phyloP scores from a whole-genome alignment of 805 yeast genomes.

The Candida boleticola region DNA sequence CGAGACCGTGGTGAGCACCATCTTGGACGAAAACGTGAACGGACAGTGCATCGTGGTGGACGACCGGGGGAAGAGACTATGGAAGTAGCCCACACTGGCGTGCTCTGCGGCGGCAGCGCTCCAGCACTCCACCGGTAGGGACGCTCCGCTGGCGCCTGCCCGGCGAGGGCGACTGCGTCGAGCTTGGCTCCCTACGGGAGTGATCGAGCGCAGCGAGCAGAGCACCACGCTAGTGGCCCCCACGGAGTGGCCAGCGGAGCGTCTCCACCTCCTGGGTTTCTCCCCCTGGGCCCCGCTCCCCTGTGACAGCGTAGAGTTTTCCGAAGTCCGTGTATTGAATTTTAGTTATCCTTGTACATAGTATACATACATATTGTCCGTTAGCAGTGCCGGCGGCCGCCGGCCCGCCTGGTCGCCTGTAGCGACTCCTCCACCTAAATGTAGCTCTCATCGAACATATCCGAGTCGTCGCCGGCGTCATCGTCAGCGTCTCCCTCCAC shows the following conservation, averaged over 20 bases:
- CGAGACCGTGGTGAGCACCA: conserved; percentile 18
- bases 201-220: too few relatives aligned
- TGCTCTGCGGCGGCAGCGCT: background rate
- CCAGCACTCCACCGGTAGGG: background rate
- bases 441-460: background rate
- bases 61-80: background rate
- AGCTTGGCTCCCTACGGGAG: background rate
- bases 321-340: too few relatives aligned
- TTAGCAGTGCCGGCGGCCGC: too few relatives aligned
- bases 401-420: too few relatives aligned
- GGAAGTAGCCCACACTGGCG: background rate
- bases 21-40: conserved; percentile 23
- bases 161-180: background rate
- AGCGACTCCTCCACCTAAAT: too few relatives aligned
- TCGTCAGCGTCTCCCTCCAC: background rate
- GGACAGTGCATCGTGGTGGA: conserved; percentile 29
- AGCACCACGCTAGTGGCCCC: too few relatives aligned
- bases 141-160: background rate
- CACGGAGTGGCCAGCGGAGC: too few relatives aligned
- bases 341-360: background rate
- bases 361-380: background rate
- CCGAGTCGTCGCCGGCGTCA: background rate
- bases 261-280: too few relatives aligned
- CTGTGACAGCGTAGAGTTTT: too few relatives aligned
- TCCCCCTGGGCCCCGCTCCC: too few relatives aligned